Evolutionary conservation across 345 rosid species (phyloP), one percentile per base, ranked within the genome.

Genomic region (Moricandia arvensis): DNA sequence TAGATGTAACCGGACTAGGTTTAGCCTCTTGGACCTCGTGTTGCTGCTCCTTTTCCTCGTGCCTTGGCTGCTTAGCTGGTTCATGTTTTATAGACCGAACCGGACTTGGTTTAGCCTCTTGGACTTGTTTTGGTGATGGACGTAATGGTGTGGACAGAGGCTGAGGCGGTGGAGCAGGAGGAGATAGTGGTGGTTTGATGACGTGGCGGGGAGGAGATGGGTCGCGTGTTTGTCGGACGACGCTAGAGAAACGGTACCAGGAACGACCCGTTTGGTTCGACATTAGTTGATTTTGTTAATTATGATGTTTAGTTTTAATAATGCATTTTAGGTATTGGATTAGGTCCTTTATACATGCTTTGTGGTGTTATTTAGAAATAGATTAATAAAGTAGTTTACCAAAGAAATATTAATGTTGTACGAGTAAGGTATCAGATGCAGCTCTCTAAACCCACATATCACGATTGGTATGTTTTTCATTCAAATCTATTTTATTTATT

Each of bases 171-270:
- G 60, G 30, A 55, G 16, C 35, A 49, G 53, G 8, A 31, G 59
- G 71, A 57, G 78, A 66, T 5, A 0, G 34, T 41, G 49, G 72
- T 66, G 57, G 47, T 13, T 51, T 18, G 69, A 51, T 62, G 62
- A 9, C 27, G 35, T 33, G 18, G 33, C 47, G 54, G 2, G 77
- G 77, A 64, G 57, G 64, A 30, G 78, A 65, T 41, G 60, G 73
- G 27, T 75, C 53, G 27, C 60, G 66, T 3, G 73, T 59, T n/a
- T 66, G 73, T 12, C 72, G 73, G 30, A n/a, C 53, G 17, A 30
- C 60, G 72, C 60, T 47, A 34, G 78, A 74, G 67, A 75, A 10
- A 66, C 67, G 78, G 60, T 66, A 75, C 72, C 72, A 75, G n/a
- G 72, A 34, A 75, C 78, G 78, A 75, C 49, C 60, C 5, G 78